These are phyloP conservation scores for Paramecium primaurelia DNA, from an alignment of 73 alveolate species.

Conservation along the genomic window DNA sequence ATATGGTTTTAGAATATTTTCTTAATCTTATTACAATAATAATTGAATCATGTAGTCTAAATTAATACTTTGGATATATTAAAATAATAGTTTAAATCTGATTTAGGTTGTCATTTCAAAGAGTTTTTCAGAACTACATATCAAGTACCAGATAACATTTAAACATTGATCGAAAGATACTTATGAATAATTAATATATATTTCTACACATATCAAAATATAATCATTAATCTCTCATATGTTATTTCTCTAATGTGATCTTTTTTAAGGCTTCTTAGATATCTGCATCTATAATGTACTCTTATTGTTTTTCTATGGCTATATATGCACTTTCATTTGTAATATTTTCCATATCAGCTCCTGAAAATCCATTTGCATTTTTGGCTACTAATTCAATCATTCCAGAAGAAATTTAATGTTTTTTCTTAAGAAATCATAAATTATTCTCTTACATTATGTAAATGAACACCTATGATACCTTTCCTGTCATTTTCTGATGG, in stretches of 20 bases:
- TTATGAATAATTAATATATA: not conserved
- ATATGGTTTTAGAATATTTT: not conserved
- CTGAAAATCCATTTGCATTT: conserved; percentile 32
- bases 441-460: conserved; percentile 19
- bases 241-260: not conserved
- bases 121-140: not conserved
- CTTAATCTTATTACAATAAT: not conserved
- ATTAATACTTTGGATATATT: not conserved
- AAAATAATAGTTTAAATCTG: not conserved
- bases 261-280: conserved; percentile 35
- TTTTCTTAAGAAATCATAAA: not conserved
- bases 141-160: not conserved
- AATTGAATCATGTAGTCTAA: not conserved
- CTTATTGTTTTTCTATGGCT: conserved; percentile 13
- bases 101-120: not conserved
- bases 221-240: not conserved
- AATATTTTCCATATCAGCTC: conserved; percentile 62
- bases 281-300: conserved; percentile 40
- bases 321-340: conserved; percentile 62
- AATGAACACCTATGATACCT: conserved; percentile 70
- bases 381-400: conserved; percentile 5
- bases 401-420: not conserved
- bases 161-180: not conserved
- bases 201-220: not conserved
- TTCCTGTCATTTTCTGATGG: conserved; percentile 79